A percentile compares a stretch with the other conserved stretches of the same genome.
These are phyloP conservation scores for Lepiota brunneoincarnata DNA, from an alignment of 768 basidiomycete species.

Conservation along the genomic window DNA sequence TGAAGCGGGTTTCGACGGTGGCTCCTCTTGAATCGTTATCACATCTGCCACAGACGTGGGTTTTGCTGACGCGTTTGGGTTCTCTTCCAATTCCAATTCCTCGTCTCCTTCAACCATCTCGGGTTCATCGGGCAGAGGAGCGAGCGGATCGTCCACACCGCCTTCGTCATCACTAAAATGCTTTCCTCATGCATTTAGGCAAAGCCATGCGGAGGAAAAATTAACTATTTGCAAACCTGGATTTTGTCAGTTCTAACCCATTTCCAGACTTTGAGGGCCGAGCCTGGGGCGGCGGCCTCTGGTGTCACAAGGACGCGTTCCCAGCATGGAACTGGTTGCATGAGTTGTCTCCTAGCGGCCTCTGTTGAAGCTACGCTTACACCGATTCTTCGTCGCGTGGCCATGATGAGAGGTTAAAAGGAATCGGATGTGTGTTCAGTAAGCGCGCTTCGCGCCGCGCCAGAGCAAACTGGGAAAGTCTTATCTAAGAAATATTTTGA, in stretches of 20 bases:
- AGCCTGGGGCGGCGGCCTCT: slow-evolving; percentile 50
- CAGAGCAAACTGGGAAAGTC: neutral
- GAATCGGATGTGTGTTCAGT: neutral
- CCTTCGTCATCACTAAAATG: slow-evolving; percentile 89
- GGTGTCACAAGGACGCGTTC: slow-evolving; percentile 72
- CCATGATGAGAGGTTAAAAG: slow-evolving; percentile 41
- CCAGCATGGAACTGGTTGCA: slow-evolving; percentile 89
- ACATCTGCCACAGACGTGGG: slow-evolving; percentile 22
- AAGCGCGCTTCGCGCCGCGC: neutral
- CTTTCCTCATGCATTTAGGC: slow-evolving; percentile 31
- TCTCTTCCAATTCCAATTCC: slow-evolving; percentile 73
- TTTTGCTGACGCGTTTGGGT: slow-evolving; percentile 33
- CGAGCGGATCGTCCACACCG: slow-evolving; percentile 75
- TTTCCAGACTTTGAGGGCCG: slow-evolving; percentile 64
- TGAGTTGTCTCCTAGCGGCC: slow-evolving; percentile 78
- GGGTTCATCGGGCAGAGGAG: slow-evolving; percentile 74
- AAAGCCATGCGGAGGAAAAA: neutral
- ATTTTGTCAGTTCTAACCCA: slow-evolving; percentile 81
- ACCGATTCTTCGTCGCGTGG: slow-evolving; percentile 73
- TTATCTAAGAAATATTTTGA: slow-evolving; percentile 5
- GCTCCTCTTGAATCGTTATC: slow-evolving; percentile 38
- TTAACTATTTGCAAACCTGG: slow-evolving; percentile 48
- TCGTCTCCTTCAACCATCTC: slow-evolving; percentile 76
- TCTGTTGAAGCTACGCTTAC: slow-evolving; percentile 76
- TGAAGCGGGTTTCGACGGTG: slow-evolving; percentile 52